Conservation (phyloP, 306 rosid genomes). For the Sicyos baderoa region DNA sequence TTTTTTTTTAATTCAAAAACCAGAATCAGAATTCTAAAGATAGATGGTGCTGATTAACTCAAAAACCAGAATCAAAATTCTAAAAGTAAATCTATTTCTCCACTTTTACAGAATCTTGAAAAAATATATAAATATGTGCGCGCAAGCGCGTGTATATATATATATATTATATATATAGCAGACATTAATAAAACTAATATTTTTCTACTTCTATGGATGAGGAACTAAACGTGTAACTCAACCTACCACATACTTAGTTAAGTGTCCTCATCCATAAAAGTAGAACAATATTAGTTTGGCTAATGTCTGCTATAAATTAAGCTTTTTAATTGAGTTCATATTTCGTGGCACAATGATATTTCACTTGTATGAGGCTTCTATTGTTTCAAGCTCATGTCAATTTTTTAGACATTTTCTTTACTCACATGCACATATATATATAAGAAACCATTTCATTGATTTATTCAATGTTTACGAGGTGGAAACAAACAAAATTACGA, state of each 20-base stretch:
- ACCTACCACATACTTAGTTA: background rate
- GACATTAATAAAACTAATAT: background rate
- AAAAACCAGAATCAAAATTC: constrained; percentile 1
- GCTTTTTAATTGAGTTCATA: background rate
- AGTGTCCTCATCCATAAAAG: background rate
- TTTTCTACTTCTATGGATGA: background rate
- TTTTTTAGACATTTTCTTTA: too few relatives aligned
- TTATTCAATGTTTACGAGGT: too few relatives aligned
- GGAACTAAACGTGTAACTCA: background rate
- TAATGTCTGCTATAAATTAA: constrained; percentile 5
- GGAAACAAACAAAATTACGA: too few relatives aligned
- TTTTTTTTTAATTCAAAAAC: background rate
- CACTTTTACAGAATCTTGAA: background rate
- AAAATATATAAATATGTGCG: background rate
- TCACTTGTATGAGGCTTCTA: background rate
- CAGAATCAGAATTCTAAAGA: constrained; percentile 2
- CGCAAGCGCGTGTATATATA: too few relatives aligned
- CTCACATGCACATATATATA: too few relatives aligned
- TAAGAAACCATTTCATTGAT: too few relatives aligned
- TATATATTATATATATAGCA: background rate
- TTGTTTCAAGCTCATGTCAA: background rate
- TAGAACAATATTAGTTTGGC: background rate
- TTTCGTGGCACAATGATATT: background rate
- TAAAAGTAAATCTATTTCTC: background rate
- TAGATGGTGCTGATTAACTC: background rate